Evolutionary conservation across 371 early-diverging fungal genomes (phyloP).

Genomic region (Encephalitozoon romaleae): DNA sequence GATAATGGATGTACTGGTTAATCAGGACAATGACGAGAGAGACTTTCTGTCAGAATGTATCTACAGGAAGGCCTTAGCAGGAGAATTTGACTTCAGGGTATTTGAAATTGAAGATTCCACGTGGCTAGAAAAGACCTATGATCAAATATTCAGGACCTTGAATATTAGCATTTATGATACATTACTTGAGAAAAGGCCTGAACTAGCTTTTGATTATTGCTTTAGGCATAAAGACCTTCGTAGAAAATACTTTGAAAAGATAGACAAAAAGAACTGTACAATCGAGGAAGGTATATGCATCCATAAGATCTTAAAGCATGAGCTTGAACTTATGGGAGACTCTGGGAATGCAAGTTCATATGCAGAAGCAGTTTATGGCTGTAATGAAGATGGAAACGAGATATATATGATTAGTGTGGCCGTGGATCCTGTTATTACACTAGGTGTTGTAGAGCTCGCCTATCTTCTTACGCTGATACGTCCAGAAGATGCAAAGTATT

Average conservation of each 20-base stretch:
- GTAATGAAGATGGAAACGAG: background rate
- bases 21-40: conserved; percentile 7
- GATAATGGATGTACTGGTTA: background rate
- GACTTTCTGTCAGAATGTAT: background rate
- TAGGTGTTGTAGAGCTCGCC: background rate
- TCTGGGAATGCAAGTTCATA: background rate
- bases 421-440: background rate
- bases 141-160: background rate
- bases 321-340: background rate
- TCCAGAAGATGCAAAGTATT: background rate
- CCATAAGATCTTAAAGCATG: background rate
- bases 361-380: background rate
- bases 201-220: conserved; percentile 17
- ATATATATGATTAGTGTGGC: background rate
- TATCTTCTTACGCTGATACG: conserved; percentile 3
- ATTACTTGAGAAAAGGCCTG: background rate
- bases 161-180: background rate
- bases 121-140: background rate
- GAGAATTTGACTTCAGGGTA: conserved; percentile 6
- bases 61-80: background rate
- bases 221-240: background rate
- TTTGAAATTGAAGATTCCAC: conserved; percentile 1
- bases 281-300: conserved; percentile 24
- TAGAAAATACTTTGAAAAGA: background rate
- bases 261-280: conserved; percentile 7